Evolutionary conservation across 257 asterid species (phyloP).

Genomic region (Solanum paucissectum): DNA sequence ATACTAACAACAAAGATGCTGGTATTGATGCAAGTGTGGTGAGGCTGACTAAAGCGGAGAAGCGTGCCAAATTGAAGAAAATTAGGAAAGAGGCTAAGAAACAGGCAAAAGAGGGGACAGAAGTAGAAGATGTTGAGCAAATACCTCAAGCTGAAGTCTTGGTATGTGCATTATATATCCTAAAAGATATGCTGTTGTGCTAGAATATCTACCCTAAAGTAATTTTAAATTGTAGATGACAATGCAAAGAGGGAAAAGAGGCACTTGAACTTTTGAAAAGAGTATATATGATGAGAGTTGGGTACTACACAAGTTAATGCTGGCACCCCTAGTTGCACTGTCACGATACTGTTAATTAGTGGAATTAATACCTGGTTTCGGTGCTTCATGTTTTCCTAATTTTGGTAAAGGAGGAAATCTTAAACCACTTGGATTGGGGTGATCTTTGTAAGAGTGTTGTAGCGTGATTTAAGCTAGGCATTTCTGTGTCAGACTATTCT

Average conservation of each 20-base stretch:
- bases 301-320: background rate
- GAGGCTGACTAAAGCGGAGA: conserved; percentile 67
- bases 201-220: background rate
- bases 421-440: background rate
- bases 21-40: conserved; percentile 20
- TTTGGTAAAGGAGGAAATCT: background rate
- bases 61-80: conserved; percentile 63
- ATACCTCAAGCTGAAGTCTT: conserved; percentile 65
- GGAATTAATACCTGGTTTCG: background rate
- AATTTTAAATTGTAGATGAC: background rate
- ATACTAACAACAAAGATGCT: conserved; percentile 9
- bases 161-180: conserved; percentile 28
- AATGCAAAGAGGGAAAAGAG: background rate
- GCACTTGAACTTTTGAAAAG: background rate
- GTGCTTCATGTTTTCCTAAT: background rate
- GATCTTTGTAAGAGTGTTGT: background rate
- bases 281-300: background rate
- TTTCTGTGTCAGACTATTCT: background rate
- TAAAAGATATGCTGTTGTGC: background rate
- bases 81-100: conserved; percentile 80
- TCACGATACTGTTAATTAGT: background rate
- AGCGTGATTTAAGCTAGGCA: background rate
- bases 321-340: background rate
- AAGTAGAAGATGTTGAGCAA: conserved; percentile 39
- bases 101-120: conserved; percentile 39